Percentiles rank a stretch among this genome's conserved stretches.
These are phyloP conservation scores for Avena atlantica DNA, from an alignment of 176 grass and related monocot genomes.

Conservation along the genomic window DNA sequence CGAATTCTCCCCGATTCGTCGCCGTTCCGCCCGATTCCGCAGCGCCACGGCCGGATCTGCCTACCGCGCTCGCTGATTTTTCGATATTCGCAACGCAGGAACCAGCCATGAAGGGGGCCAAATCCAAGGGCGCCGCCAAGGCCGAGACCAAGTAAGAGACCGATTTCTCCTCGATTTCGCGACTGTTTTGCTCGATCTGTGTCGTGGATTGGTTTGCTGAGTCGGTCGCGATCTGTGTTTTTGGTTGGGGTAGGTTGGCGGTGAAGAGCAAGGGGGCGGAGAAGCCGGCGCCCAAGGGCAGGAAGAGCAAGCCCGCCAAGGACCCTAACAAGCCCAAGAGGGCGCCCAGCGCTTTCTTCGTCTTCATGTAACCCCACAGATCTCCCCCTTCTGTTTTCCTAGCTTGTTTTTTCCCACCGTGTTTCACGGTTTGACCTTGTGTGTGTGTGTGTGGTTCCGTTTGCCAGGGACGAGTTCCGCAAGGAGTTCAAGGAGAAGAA, in stretches of 20 bases:
- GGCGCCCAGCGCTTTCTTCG: conserved; percentile 88
- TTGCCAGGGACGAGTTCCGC: conserved; percentile 77
- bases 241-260: conserved; percentile 48
- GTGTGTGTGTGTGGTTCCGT: too few relatives aligned
- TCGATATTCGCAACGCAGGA: background rate
- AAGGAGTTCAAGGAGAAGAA: conserved; percentile 95
- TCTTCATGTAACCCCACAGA: conserved; percentile 64
- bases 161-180: background rate
- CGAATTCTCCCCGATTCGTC: background rate
- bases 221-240: background rate
- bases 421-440: background rate
- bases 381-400: background rate
- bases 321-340: conserved; percentile 97
- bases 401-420: background rate
- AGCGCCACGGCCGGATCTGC: conserved; percentile 50
- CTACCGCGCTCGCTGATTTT: background rate
- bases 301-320: conserved; percentile 73
- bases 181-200: background rate
- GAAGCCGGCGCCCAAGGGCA: conserved; percentile 53
- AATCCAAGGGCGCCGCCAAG: conserved; percentile 73
- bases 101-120: conserved; percentile 78
- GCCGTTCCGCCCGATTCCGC: conserved; percentile 2
- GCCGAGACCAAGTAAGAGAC: conserved; percentile 57
- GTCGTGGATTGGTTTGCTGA: background rate
- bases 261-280: conserved; percentile 73